phyloP scores from a whole-genome alignment of 2,329 filamentous ascomycete genomes.

The Talaromyces atroroseus region DNA sequence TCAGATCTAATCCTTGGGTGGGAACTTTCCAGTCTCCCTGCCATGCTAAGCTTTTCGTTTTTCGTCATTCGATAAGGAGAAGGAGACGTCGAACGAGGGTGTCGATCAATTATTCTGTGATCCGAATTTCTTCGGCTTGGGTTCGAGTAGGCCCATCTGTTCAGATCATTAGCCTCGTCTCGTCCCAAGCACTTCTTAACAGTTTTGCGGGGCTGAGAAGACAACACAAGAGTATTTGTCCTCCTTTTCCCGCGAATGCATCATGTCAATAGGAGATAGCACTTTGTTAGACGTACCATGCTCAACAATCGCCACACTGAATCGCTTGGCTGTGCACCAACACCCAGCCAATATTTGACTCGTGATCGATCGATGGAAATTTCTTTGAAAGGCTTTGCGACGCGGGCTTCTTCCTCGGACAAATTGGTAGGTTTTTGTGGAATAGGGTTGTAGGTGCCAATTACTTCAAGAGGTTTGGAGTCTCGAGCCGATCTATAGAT shows the following conservation, averaged over 20 bases:
- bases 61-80: background rate
- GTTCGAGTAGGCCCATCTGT: slow-evolving; percentile 12
- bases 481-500: slow-evolving; percentile 73
- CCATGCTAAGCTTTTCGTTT: background rate
- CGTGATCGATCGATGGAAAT: slow-evolving; percentile 76
- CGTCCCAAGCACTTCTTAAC: background rate
- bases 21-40: background rate
- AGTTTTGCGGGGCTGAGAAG: background rate
- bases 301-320: slow-evolving; percentile 79
- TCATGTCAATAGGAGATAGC: background rate
- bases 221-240: background rate
- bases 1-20: background rate
- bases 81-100: background rate
- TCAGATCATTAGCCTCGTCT: background rate
- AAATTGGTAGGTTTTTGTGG: slow-evolving; percentile 48
- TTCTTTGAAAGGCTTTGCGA: slow-evolving; percentile 78
- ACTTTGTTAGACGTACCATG: slow-evolving; percentile 54
- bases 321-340: slow-evolving; percentile 90
- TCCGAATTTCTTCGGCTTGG: slow-evolving; percentile 12
- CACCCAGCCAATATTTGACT: slow-evolving; percentile 93
- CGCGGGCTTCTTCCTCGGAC: slow-evolving; percentile 41
- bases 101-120: slow-evolving; percentile 6
- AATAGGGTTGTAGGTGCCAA: slow-evolving; percentile 62
- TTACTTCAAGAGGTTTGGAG: slow-evolving; percentile 85
- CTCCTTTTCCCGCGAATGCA: background rate